These are phyloP conservation scores for Phytophthora crassamura DNA, from an alignment of 352 stramenopile species.

Conservation along the genomic window DNA sequence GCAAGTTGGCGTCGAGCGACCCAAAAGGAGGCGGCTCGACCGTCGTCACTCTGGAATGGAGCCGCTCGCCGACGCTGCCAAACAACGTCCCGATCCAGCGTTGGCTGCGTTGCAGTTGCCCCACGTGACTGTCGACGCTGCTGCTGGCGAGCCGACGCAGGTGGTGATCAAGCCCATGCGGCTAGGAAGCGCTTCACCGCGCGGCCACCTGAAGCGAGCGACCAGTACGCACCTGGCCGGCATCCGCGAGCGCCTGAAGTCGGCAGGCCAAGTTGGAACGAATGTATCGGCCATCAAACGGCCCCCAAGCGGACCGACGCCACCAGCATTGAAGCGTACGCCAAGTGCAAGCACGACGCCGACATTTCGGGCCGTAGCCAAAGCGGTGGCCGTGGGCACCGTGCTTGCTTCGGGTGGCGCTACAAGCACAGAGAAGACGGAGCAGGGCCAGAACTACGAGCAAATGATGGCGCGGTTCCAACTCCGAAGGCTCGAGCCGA, in stretches of 20 bases:
- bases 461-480: constrained; percentile 66
- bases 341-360: constrained; percentile 11
- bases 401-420: constrained; percentile 8
- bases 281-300: constrained; percentile 6
- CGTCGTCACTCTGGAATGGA: constrained; percentile 25
- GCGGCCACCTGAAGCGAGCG: constrained; percentile 21
- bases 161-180: constrained; percentile 13
- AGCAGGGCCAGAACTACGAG: constrained; percentile 44
- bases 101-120: neutral
- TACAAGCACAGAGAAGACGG: neutral
- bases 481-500: constrained; percentile 36
- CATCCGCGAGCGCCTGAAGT: constrained; percentile 28
- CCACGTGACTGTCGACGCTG: neutral
- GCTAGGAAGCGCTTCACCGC: constrained; percentile 18
- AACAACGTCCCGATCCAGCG: neutral
- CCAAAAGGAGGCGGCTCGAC: constrained; percentile 20
- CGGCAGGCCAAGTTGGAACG: constrained; percentile 9
- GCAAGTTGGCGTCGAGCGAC: constrained; percentile 10
- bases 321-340: constrained; percentile 21
- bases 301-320: constrained; percentile 4
- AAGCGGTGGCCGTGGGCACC: constrained; percentile 14
- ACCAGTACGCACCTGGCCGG: constrained; percentile 27
- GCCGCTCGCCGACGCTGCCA: constrained; percentile 2
- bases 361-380: constrained; percentile 21
- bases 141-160: neutral